phyloP scores from a whole-genome alignment of 2,329 filamentous ascomycete species.

The Penicillium glabrum region DNA sequence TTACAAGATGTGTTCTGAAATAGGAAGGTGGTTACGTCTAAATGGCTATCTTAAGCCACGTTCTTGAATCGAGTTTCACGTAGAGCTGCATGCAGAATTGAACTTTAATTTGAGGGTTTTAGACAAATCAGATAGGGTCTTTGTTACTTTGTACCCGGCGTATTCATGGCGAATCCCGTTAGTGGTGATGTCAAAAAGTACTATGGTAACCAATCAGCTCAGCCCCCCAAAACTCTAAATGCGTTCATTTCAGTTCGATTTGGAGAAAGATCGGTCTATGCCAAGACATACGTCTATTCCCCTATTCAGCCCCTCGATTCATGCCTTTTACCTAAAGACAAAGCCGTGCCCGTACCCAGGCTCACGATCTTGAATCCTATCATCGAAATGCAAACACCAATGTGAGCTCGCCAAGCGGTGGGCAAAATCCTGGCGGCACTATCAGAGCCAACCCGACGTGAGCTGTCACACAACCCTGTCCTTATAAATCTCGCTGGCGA shows the following conservation, averaged over 20 bases:
- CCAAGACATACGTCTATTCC: background rate
- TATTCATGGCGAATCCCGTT: background rate
- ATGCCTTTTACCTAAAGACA: background rate
- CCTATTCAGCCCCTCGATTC: background rate
- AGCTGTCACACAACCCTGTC: background rate
- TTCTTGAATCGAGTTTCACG: background rate
- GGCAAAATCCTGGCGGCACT: background rate
- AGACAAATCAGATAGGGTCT: background rate
- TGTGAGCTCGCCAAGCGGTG: background rate
- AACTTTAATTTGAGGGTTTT: background rate
- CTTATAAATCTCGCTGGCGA: background rate
- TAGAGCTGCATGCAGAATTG: background rate
- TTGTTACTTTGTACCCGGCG: background rate
- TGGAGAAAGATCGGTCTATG: background rate
- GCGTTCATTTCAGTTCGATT: background rate
- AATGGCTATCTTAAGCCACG: background rate
- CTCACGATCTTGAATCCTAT: background rate
- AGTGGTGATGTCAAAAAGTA: background rate
- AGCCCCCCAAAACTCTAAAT: background rate
- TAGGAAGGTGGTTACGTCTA: background rate
- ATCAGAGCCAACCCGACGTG: background rate
- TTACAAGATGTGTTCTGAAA: background rate
- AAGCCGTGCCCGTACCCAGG: background rate
- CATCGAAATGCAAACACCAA: background rate
- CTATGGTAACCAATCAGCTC: background rate